Evolutionary conservation across 371 early-diverging fungal genomes (phyloP), one percentile per base, ranked within the genome.

Genomic region (Paraphysoderma sedebokerense): DNA sequence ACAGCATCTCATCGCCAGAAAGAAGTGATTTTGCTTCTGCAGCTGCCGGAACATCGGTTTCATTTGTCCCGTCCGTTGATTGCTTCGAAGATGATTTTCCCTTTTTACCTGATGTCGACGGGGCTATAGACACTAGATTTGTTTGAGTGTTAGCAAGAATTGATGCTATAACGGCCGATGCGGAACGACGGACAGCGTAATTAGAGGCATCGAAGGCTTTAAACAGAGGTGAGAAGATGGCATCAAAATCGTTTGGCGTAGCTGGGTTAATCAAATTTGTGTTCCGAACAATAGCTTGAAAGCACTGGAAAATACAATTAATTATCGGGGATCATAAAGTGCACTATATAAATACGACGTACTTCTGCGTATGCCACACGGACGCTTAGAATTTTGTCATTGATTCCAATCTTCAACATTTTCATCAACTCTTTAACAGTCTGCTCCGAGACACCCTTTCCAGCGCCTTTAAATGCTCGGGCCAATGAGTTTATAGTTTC

Each of bases 381-480:
- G 52, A 91, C 73, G 4, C 79, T 63, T 4, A 80, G 63, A 9
- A 77, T 68, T 54, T 86, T 86, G 56, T 92, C 88, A 1, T 60
- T 44, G 34, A 91, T 51, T 11, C 81, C 81, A 13, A 66, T 27
- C 33, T 73, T 71, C 11, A 85, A 66, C 0, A 68, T 52, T 55
- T 87, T 88, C 42, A 74, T 57, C 12, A 85, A 57, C 20, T 93
- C 95, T 51, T 79, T 83, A 35, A 74, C 57, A 26, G 72, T 72
- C 4, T 64, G 53, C 15, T 92, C 92, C 0, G 65, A 66, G 12
- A 79, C 71, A 9, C 79, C 82, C 44, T 80, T 80, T 27, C 87
- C 84, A 3, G 85, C 85, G 6, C 87, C 89, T 37, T 67, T 70
- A 11, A 93, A 51, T 27, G 81, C 53, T 35, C 71, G 56, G 0